These are phyloP conservation scores for Suillus luteus DNA, from an alignment of 768 basidiomycete species.

Conservation along the genomic window DNA sequence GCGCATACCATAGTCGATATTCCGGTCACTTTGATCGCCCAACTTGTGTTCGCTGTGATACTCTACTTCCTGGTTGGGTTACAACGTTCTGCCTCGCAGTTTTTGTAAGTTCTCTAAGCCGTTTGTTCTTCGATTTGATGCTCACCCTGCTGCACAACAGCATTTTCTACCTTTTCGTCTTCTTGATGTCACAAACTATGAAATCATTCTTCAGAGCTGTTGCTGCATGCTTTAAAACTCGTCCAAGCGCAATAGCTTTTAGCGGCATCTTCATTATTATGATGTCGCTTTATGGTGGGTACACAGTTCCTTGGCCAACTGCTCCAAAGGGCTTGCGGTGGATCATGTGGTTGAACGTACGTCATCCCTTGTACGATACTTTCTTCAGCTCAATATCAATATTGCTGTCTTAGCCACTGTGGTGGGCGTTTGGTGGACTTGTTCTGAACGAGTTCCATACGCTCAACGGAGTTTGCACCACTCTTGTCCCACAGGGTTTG, in stretches of 20 bases:
- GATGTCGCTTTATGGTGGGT: slow-evolving; percentile 48
- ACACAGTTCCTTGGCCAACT: slow-evolving; percentile 44
- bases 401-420: not conserved
- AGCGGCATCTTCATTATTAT: slow-evolving; percentile 54
- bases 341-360: slow-evolving; percentile 64
- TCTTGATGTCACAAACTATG: slow-evolving; percentile 62
- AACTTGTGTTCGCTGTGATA: slow-evolving; percentile 38
- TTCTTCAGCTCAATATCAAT: not conserved
- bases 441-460: slow-evolving; percentile 83
- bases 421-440: slow-evolving; percentile 58
- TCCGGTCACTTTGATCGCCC: slow-evolving; percentile 42
- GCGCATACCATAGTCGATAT: slow-evolving; percentile 50
- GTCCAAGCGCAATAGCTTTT: slow-evolving; percentile 63
- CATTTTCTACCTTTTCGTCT: slow-evolving; percentile 59
- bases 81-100: slow-evolving; percentile 56
- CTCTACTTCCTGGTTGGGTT: slow-evolving; percentile 66
- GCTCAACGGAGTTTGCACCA: slow-evolving; percentile 59
- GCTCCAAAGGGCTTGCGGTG: slow-evolving; percentile 72
- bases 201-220: slow-evolving; percentile 74
- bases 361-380: slow-evolving; percentile 12
- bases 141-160: slow-evolving; percentile 33
- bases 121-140: not conserved
- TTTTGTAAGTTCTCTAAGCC: slow-evolving; percentile 52
- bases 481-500: slow-evolving; percentile 60
- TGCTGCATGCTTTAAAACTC: slow-evolving; percentile 57